A percentile compares a stretch with the other conserved stretches of the same genome.
phyloP scores from a whole-genome alignment of 2,329 filamentous ascomycete species.

The Aureobasidium sp. region DNA sequence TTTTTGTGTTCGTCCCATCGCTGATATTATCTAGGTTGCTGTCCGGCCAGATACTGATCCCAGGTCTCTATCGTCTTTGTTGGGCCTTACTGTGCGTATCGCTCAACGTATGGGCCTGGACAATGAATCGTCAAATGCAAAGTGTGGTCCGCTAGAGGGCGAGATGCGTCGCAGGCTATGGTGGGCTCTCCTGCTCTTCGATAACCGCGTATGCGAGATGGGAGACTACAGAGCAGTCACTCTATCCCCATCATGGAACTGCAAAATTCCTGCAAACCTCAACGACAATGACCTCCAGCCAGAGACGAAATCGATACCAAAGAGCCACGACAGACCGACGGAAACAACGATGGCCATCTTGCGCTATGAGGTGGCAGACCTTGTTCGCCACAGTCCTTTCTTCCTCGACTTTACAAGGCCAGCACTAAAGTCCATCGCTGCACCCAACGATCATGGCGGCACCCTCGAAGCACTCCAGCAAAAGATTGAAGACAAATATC shows the following conservation, averaged over 20 bases:
- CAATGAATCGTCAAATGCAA: conserved; percentile 48
- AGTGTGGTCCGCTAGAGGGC: conserved; percentile 48
- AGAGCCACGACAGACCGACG: conserved; percentile 28
- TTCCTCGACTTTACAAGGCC: conserved; percentile 44
- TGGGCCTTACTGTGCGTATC: conserved; percentile 60
- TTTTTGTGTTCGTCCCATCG: too few relatives aligned
- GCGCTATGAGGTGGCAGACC: conserved; percentile 37
- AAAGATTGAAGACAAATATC: conserved; percentile 41
- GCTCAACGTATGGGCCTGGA: conserved; percentile 65
- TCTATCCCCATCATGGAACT: conserved; percentile 40
- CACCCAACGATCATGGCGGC: conserved; percentile 14
- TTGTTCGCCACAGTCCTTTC: conserved; percentile 32
- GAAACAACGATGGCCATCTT: conserved; percentile 40
- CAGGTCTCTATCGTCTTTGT: conserved; percentile 52
- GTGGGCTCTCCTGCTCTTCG: conserved; percentile 65
- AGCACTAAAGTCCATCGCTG: conserved; percentile 28
- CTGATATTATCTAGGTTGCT: conserved; percentile 39
- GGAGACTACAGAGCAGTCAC: conserved; percentile 41
- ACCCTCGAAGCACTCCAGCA: conserved; percentile 33
- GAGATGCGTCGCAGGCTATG: conserved; percentile 66
- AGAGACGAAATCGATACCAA: conserved; percentile 33
- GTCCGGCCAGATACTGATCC: conserved; percentile 55
- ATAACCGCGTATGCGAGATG: conserved; percentile 62
- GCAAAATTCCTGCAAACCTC: conserved; percentile 35
- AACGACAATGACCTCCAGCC: conserved; percentile 36